Conservation (phyloP, 257 asterid genomes). For the Solanum chiquidenum region DNA sequence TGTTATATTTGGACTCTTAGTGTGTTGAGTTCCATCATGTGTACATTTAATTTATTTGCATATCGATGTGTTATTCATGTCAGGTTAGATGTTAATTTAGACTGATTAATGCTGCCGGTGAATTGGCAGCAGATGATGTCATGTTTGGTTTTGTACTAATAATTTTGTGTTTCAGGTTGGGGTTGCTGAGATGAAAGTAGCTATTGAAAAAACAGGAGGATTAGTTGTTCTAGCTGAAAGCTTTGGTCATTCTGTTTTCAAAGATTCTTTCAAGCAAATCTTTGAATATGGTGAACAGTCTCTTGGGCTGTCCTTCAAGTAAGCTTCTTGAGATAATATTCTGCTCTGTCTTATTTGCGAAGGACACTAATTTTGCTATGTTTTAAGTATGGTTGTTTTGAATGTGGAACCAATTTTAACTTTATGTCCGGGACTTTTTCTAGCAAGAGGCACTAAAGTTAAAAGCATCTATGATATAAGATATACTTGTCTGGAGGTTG, state of each 20-base stretch:
- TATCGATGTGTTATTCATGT: not conserved
- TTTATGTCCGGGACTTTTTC: not conserved
- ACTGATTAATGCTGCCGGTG: not conserved
- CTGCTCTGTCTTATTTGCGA: not conserved
- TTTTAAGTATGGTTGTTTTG: not conserved
- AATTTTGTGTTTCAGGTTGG: conserved; percentile 56
- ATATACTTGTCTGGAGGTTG: not conserved
- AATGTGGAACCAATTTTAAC: not conserved
- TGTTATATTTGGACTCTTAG: not conserved
- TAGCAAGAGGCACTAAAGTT: not conserved
- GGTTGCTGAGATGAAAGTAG: conserved; percentile 98
- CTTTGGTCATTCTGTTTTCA: conserved; percentile 96
- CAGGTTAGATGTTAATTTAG: not conserved
- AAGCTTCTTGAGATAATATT: conserved; percentile 21
- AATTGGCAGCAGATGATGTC: not conserved
- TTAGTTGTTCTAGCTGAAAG: conserved; percentile 92
- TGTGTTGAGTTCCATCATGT: not conserved
- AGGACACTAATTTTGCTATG: not conserved
- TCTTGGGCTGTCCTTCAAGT: conserved; percentile 92
- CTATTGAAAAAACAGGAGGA: conserved; percentile 95
- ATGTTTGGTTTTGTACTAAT: not conserved
- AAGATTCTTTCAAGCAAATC: conserved; percentile 78
- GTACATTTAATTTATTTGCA: not conserved
- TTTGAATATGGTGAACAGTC: conserved; percentile 89
- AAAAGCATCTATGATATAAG: not conserved